Evolutionary conservation across 78 protist genomes (phyloP).

Genomic region (Dictyostelium capitatum): DNA sequence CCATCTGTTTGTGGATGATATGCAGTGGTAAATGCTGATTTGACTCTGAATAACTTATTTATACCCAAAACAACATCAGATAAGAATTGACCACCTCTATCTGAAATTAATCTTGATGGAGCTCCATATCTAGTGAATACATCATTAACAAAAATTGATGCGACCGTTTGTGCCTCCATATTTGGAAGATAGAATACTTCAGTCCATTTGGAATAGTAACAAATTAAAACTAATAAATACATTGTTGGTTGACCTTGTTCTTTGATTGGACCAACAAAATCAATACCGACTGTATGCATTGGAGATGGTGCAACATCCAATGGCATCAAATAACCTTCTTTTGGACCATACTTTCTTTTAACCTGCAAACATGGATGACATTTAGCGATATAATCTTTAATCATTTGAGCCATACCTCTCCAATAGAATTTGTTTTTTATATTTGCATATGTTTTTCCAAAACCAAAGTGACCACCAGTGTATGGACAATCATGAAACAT

Average conservation of each 20-base stretch:
- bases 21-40: neutral
- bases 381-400: neutral
- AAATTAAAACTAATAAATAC: neutral
- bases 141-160: neutral
- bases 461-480: neutral
- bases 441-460: neutral
- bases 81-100: slow-evolving; percentile 6
- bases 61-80: neutral
- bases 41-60: neutral
- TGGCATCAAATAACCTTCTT: neutral
- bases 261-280: neutral
- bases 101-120: slow-evolving; percentile 2
- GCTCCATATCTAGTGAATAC: neutral
- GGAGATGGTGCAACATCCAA: neutral
- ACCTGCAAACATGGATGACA: neutral
- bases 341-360: neutral
- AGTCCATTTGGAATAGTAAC: neutral
- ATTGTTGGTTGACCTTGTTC: neutral
- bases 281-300: neutral
- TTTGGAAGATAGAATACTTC: neutral
- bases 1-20: slow-evolving; percentile 35
- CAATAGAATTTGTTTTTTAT: neutral
- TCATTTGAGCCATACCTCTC: neutral
- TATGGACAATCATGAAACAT: neutral
- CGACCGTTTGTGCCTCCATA: neutral